Evolutionary conservation across 495 filamentous ascomycete species (phyloP), one percentile per base, ranked within the genome.

Genomic region (Hyaloscypha finlandica): DNA sequence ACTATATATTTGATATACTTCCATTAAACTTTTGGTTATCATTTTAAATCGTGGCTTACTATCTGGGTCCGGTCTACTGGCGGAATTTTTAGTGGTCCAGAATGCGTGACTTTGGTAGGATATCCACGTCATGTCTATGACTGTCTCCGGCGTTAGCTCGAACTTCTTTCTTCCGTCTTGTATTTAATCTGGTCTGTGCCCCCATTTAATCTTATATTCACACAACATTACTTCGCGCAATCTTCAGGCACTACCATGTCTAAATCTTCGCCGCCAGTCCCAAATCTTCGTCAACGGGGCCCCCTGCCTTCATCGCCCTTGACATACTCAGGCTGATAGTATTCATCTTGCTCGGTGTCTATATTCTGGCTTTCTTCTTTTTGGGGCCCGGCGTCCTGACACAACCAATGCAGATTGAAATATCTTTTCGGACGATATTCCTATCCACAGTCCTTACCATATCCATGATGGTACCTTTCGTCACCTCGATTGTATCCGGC

Each of bases 61-160:
- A 61, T 61, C 39, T 61, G 16, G 59, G 59, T 29, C 59, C 33
- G 48, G 37, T 45, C n/a, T 61, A 48, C 33, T 61, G 19, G 59
- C 59, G 59, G 59, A 45, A 48, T 45, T 61, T 48, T 61, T 61
- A 61, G 59, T 61, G 37, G 31, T 61, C 59, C 59, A 42, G 32
- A 61, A 59, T 59, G 57, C 6, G 57, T 61, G 37, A 45, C 32
- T 61, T 61, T 61, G n/a, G 59, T 42, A 48, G 59, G 59, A 61
- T 61, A 61, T 61, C 37, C 59, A 61, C 59, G 59, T 61, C 59
- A 61, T 61, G 37, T 61, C 59, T 48, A 33, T 61, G 37, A 48
- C 30, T 61, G 59, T 61, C 59, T 48, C 59, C 32, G 59, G 33
- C 57, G 33, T 48, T 61, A 48, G 59, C 37, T 61, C 45, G 59